These are phyloP conservation scores for Pythium vanterpoolii DNA, from an alignment of 352 stramenopile genomes.

Conservation along the genomic window DNA sequence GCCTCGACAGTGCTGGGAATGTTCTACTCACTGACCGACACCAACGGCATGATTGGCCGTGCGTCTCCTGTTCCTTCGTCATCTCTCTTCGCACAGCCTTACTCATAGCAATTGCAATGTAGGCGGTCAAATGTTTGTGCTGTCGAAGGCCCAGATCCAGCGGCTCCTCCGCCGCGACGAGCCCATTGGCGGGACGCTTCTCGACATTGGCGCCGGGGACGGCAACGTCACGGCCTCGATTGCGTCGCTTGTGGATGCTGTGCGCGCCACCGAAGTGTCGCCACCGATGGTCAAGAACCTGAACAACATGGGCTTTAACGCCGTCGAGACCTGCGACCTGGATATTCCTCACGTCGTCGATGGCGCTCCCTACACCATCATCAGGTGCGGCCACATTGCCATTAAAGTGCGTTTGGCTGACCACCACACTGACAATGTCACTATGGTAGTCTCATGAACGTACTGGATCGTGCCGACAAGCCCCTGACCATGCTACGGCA, in stretches of 20 bases:
- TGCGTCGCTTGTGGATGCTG: conserved; percentile 67
- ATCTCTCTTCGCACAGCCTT: not conserved
- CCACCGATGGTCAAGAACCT: conserved; percentile 75
- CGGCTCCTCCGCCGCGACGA: conserved; percentile 52
- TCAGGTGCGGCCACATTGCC: conserved; percentile 51
- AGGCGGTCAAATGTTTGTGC: conserved; percentile 89
- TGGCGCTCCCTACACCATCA: conserved; percentile 71
- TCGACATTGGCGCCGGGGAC: conserved; percentile 83
- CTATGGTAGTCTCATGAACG: conserved; percentile 68
- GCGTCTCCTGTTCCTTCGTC: conserved; percentile 16
- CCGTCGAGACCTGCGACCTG: conserved; percentile 66
- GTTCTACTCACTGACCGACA: conserved; percentile 83
- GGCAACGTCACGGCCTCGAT: conserved; percentile 79
- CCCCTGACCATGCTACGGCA: conserved; percentile 73
- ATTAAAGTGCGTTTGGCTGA: not conserved
- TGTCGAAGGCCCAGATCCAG: conserved; percentile 69
- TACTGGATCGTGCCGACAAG: conserved; percentile 78
- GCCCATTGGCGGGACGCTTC: conserved; percentile 43
- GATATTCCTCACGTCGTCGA: conserved; percentile 63
- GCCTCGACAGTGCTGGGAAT: conserved; percentile 63
- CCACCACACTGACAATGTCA: not conserved
- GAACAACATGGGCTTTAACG: conserved; percentile 75
- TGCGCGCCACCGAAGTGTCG: conserved; percentile 75
- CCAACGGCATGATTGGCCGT: conserved; percentile 82
- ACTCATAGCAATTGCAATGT: not conserved